Percentiles rank a stretch among this genome's conserved stretches.
phyloP scores from a whole-genome alignment of 225 moss, liverwort and hornwort species.

The Anthoceros angustus region DNA sequence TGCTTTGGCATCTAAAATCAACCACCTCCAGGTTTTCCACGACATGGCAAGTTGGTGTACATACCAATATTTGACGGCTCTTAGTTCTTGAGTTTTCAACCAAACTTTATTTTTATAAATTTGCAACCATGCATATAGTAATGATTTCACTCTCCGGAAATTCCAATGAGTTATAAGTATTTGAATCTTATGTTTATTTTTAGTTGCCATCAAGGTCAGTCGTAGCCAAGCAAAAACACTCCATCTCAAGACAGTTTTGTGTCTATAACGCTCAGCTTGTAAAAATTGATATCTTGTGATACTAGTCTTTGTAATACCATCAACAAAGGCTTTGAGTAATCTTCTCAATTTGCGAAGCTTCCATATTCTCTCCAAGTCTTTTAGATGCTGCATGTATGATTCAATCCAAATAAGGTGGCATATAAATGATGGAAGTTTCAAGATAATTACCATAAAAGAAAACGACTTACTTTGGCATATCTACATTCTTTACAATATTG shows the following conservation, averaged over 20 bases:
- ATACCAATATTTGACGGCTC: background rate
- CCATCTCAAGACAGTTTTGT: background rate
- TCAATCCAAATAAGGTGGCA: no score
- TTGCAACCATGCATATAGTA: background rate
- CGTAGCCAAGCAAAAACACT: background rate
- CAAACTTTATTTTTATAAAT: background rate
- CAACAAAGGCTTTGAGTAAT: background rate
- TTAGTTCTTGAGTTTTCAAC: background rate
- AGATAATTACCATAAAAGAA: background rate
- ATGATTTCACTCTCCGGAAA: no score
- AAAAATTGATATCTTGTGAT: background rate
- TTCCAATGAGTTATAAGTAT: background rate
- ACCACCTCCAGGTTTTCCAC: background rate
- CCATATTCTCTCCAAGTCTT: background rate
- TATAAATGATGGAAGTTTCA: no score
- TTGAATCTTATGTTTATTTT: background rate
- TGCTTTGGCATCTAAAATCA: background rate
- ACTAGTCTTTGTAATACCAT: background rate
- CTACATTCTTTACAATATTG: background rate
- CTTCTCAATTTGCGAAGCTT: background rate
- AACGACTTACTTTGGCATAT: background rate
- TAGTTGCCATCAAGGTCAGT: background rate
- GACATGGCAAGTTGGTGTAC: background rate
- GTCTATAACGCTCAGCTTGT: background rate
- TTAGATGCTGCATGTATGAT: no score